A percentile compares a stretch with the other conserved stretches of the same genome.
Conservation (phyloP, 2,329 filamentous ascomycete genomes). For the Didymella arachidicola region DNA sequence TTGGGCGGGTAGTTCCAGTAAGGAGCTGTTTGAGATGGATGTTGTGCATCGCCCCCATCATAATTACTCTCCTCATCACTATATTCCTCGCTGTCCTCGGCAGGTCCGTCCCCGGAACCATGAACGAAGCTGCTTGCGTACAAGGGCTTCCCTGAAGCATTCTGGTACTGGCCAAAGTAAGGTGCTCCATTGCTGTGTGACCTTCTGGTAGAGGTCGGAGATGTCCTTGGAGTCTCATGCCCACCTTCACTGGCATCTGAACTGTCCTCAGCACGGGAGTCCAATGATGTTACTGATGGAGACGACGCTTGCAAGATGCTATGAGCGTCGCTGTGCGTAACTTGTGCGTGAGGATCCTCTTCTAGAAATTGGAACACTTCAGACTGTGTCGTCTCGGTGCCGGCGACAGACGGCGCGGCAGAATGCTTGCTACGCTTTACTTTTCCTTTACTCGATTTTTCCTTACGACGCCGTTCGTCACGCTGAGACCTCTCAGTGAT, state of each 20-base stretch:
- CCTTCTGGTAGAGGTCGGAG: conserved; percentile 38
- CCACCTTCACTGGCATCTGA: conserved; percentile 35
- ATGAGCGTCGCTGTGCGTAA: conserved; percentile 18
- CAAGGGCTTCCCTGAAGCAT: conserved; percentile 39
- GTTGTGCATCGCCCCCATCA: conserved; percentile 23
- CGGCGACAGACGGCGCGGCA: conserved; percentile 22
- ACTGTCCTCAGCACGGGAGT: conserved; percentile 27
- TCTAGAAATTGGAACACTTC: conserved; percentile 44
- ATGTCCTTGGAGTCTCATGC: conserved; percentile 40
- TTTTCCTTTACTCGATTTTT: conserved; percentile 28
- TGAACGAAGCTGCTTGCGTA: conserved; percentile 46
- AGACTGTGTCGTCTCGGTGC: conserved; percentile 32
- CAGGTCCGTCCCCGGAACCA: conserved; percentile 31
- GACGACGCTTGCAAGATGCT: conserved; percentile 29
- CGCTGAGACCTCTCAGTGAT: conserved; percentile 56
- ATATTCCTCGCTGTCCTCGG: conserved; percentile 30
- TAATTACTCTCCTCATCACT: conserved; percentile 26
- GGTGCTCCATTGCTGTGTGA: conserved; percentile 21
- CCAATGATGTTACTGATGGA: conserved; percentile 32
- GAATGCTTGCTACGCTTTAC: conserved; percentile 23
- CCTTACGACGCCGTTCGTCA: conserved; percentile 37
- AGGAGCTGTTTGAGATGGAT: conserved; percentile 29
- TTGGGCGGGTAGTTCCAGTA: conserved; percentile 34
- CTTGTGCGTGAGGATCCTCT: conserved; percentile 22
- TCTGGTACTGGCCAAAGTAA: conserved; percentile 24